Conservation (phyloP, 1,284 basidiomycete genomes). For the Cutaneotrichosporon cavernicola region DNA sequence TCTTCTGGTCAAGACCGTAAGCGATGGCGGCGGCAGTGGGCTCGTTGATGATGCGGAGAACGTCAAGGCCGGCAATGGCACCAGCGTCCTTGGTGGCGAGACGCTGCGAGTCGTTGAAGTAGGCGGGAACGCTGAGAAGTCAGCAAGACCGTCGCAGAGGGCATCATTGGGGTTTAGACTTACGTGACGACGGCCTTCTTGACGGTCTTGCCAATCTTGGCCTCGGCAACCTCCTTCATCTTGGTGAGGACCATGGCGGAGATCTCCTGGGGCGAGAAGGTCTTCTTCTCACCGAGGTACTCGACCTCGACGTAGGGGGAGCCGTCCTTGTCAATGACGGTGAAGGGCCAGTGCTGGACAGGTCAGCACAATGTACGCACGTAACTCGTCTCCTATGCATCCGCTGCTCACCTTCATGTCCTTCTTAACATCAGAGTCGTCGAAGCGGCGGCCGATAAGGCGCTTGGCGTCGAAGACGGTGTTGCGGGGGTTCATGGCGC, state of each 20-base stretch:
- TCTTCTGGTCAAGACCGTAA: conserved; percentile 67
- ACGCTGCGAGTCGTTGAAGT: conserved; percentile 70
- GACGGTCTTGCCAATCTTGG: conserved; percentile 93
- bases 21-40: conserved; percentile 58
- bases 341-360: conserved; percentile 78
- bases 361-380: neutral
- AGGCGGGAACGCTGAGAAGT: conserved; percentile 63
- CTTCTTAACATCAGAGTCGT: conserved; percentile 60
- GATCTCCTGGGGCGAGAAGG: conserved; percentile 56
- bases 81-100: conserved; percentile 65
- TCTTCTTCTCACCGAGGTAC: conserved; percentile 87
- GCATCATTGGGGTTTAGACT: conserved; percentile 27
- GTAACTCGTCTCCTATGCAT: conserved; percentile 37
- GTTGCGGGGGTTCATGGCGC: conserved; percentile 58
- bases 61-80: conserved; percentile 64
- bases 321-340: conserved; percentile 72
- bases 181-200: conserved; percentile 93
- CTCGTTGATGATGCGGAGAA: conserved; percentile 70
- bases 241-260: conserved; percentile 92
- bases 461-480: conserved; percentile 85
- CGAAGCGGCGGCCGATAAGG: conserved; percentile 81
- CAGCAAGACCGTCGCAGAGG: conserved; percentile 8
- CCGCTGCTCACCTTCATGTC: conserved; percentile 73
- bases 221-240: conserved; percentile 99
- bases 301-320: conserved; percentile 88